Conservation (phyloP, 2,329 filamentous ascomycete species). For the Alternaria viburni region DNA sequence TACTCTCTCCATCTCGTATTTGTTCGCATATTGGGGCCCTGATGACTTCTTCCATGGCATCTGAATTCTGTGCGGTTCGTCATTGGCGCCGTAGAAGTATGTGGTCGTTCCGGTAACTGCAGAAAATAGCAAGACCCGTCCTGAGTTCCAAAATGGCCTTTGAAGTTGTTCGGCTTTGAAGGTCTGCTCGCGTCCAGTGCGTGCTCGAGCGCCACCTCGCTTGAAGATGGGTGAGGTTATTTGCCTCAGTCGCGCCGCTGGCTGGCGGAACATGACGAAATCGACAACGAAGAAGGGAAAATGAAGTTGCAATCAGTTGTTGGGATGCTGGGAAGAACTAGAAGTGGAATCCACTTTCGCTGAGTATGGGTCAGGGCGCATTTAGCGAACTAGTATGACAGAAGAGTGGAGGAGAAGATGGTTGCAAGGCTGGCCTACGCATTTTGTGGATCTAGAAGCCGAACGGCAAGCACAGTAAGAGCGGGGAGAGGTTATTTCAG, state of each 20-base stretch:
- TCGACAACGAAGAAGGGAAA: slow-evolving; percentile 11
- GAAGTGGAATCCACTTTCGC: slow-evolving; percentile 24
- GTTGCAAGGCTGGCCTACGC: slow-evolving; percentile 28
- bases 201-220: slow-evolving; percentile 34
- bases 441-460: slow-evolving; percentile 37
- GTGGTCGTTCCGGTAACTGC: slow-evolving; percentile 59
- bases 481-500: slow-evolving; percentile 44
- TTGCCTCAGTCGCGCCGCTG: slow-evolving; percentile 35
- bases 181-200: slow-evolving; percentile 33
- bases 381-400: slow-evolving; percentile 23
- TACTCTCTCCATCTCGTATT: slow-evolving; percentile 60
- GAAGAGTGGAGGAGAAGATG: slow-evolving; percentile 21
- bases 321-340: slow-evolving; percentile 20
- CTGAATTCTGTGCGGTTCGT: slow-evolving; percentile 41
- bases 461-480: slow-evolving; percentile 27
- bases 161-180: slow-evolving; percentile 24
- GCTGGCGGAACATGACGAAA: slow-evolving; percentile 43
- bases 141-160: slow-evolving; percentile 55
- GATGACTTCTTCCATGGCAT: slow-evolving; percentile 33
- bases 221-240: slow-evolving; percentile 37
- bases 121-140: slow-evolving; percentile 56
- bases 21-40: slow-evolving; percentile 55
- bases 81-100: slow-evolving; percentile 58
- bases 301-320: slow-evolving; percentile 16
- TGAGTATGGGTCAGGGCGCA: slow-evolving; percentile 34